Evolutionary conservation across 768 basidiomycete genomes (phyloP), one percentile per base, ranked within the genome.

Genomic region (Tulasnella sp.): DNA sequence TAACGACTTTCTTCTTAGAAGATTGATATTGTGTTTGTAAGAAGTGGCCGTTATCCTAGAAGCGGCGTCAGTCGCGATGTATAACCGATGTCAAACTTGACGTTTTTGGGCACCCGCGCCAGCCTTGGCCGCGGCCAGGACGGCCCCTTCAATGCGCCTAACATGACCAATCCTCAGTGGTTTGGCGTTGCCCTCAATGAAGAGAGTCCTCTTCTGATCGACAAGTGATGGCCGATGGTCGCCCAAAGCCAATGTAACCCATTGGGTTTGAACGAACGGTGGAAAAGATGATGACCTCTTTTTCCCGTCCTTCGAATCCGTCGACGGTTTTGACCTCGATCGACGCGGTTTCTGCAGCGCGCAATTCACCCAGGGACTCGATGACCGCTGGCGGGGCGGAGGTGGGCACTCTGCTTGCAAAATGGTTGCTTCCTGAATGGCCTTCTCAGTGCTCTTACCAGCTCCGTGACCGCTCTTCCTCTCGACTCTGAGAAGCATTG

Each of bases 311-410:
- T 85, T 98, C 95, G 85, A 97, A 98, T 28, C 96, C 96, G 83
- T 98, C 96, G 18, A 98, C 96, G 0, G 96, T 97, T 87, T 94
- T 95, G 83, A 97, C 90, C 85, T 97, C 96, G 76, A 98, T 89
- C 77, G 90, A 85, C 0, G 86, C 84, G 9, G 95, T 85, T 82
- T 96, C 92, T 86, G 89, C 87, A 28, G 89, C 91, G 34, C 95
- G 91, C 72, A 89, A 89, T 20, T 89, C 86, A 31, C 95, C 96
- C 34, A 97, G 88, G 0, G 90, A 88, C 8, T 85, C 84, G 54
- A 86, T 85, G 84, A 93, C 0, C 91, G 90, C 75, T 85, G 85
- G 60, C 86, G 85, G 76, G 91, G 90, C 81, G n/a, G n/a, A n/a
- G n/a, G n/a, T n/a, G n/a, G n/a, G n/a, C n/a, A n/a, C n/a, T n/a